Evolutionary conservation across 805 yeast species (phyloP).

Genomic region (Nakazawaea laoshanensis): DNA sequence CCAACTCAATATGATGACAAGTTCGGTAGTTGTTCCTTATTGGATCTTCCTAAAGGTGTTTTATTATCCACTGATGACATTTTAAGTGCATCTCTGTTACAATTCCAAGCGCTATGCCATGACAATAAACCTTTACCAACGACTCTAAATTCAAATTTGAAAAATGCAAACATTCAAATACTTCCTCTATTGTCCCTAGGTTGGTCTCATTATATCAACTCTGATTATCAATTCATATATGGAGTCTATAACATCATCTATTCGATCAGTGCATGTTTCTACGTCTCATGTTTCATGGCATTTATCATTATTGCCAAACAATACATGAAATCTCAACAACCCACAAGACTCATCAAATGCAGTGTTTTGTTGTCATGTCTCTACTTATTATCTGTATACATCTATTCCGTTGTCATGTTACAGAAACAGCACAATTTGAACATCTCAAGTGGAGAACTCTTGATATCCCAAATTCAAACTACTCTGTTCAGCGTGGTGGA

Average conservation of each 20-base stretch:
- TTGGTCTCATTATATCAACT: slow-evolving; percentile 37
- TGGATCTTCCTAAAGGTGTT: slow-evolving; percentile 1
- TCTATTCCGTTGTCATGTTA: slow-evolving; percentile 36
- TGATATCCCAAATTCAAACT: slow-evolving; percentile 37
- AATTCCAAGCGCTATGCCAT: slow-evolving; percentile 2
- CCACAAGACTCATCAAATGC: slow-evolving; percentile 39
- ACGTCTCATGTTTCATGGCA: slow-evolving; percentile 55
- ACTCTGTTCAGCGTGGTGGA: slow-evolving; percentile 46
- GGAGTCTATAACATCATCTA: slow-evolving; percentile 56
- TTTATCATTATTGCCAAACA: slow-evolving; percentile 58
- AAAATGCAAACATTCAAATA: slow-evolving; percentile 16
- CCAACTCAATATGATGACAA: slow-evolving; percentile 4
- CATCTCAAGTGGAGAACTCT: slow-evolving; percentile 30
- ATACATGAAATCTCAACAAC: slow-evolving; percentile 39
- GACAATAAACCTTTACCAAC: not conserved
- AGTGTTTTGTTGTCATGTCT: slow-evolving; percentile 27
- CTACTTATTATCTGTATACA: slow-evolving; percentile 41
- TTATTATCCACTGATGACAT: slow-evolving; percentile 2
- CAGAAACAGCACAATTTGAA: slow-evolving; percentile 38
- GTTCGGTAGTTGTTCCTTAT: slow-evolving; percentile 2
- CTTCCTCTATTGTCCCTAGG: slow-evolving; percentile 36
- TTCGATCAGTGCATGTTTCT: slow-evolving; percentile 55
- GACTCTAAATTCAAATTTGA: slow-evolving; percentile 13
- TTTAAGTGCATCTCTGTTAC: slow-evolving; percentile 1
- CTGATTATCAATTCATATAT: slow-evolving; percentile 32